Conservation (phyloP, 2,329 filamentous ascomycete genomes). For the Apiospora marii region DNA sequence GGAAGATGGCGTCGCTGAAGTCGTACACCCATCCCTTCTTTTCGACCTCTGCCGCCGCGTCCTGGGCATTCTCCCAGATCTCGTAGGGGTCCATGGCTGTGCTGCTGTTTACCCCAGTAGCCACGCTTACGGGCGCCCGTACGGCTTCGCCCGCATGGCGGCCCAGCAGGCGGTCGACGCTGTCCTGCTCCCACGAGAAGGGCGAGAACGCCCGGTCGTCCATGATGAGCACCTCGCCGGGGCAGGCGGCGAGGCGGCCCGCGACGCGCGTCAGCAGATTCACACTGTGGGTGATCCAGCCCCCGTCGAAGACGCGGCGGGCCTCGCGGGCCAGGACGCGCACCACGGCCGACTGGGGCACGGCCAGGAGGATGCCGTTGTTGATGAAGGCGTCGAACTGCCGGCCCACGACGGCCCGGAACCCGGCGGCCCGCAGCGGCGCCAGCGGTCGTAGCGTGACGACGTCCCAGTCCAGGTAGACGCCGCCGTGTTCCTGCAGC, state of each 20-base stretch:
- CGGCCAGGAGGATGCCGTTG: constrained; percentile 27
- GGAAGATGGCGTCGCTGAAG: constrained; percentile 36
- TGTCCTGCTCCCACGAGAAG: constrained; percentile 32
- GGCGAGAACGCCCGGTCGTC: constrained; percentile 37
- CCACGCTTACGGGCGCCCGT: constrained; percentile 4
- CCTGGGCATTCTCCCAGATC: constrained; percentile 5
- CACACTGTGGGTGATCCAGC: constrained; percentile 32
- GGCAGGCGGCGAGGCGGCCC: neutral
- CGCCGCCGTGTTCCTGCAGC: constrained; percentile 36
- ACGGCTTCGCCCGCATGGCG: constrained; percentile 29
- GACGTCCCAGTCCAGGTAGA: constrained; percentile 42
- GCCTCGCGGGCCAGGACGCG: constrained; percentile 31
- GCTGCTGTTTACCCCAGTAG: neutral
- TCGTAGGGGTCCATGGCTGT: neutral
- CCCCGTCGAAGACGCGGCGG: constrained; percentile 35
- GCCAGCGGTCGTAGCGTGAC: constrained; percentile 35
- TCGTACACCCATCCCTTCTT: constrained; percentile 34
- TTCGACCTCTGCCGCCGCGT: no score
- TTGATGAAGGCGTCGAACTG: constrained; percentile 27
- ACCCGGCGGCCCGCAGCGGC: constrained; percentile 34
- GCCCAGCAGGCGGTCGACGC: constrained; percentile 26
- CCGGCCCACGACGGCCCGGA: constrained; percentile 38
- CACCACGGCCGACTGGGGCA: constrained; percentile 31
- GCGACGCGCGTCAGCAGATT: constrained; percentile 1
- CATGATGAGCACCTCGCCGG: constrained; percentile 36